phyloP scores from a whole-genome alignment of 2,329 filamentous ascomycete genomes.

The Neopestalotiopsis sp. region DNA sequence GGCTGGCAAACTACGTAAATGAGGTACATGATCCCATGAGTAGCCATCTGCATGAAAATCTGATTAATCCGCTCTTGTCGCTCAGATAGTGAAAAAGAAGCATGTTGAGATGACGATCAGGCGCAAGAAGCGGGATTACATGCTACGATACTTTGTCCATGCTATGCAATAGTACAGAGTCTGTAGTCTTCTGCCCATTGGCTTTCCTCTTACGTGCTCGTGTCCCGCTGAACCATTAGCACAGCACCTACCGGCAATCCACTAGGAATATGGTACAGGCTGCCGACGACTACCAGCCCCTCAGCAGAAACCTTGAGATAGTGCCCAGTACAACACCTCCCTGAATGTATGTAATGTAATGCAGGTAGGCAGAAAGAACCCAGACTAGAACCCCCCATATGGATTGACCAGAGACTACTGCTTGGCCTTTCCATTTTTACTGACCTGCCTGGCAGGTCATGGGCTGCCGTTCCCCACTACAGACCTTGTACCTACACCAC shows the following conservation, averaged over 20 bases:
- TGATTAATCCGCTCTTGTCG: background rate
- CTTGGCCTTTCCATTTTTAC: background rate
- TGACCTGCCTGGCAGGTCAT: background rate
- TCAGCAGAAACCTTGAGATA: background rate
- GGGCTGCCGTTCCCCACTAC: background rate
- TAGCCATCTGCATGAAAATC: background rate
- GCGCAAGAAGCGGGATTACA: background rate
- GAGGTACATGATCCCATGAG: background rate
- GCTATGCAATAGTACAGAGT: background rate
- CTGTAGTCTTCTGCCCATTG: background rate
- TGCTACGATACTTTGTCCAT: background rate
- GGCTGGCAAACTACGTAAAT: background rate
- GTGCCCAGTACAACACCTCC: background rate
- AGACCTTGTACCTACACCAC: conserved; percentile 3
- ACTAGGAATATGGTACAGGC: background rate
- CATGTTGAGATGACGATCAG: background rate
- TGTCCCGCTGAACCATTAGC: background rate
- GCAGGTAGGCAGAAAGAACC: background rate
- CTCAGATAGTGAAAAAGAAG: background rate
- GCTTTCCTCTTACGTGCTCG: background rate
- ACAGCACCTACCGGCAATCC: background rate
- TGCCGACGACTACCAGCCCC: background rate
- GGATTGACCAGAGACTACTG: background rate
- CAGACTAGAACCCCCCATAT: background rate
- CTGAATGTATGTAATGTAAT: too few species aligned